Conservation (phyloP, 805 yeast species). For the Wickerhamomyces canadensis region DNA sequence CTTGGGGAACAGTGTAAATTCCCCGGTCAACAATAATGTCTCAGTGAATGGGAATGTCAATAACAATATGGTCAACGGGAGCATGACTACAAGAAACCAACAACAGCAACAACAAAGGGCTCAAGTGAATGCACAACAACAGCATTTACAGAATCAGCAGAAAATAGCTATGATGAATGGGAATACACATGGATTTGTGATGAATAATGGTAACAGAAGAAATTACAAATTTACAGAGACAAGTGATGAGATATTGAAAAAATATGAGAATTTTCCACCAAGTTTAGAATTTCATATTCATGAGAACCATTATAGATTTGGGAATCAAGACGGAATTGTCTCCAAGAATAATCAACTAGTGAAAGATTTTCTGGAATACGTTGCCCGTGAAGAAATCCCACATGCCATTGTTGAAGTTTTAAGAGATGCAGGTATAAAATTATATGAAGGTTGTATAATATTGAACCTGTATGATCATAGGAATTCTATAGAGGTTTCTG, state of each 20-base stretch:
- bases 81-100: slow-evolving; percentile 13
- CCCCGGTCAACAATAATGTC: too few relatives aligned
- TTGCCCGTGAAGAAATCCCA: slow-evolving; percentile 79
- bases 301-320: slow-evolving; percentile 87
- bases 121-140: slow-evolving; percentile 15
- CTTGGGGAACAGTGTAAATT: too few relatives aligned
- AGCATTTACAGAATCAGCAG: slow-evolving; percentile 22
- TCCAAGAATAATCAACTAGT: slow-evolving; percentile 75
- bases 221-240: slow-evolving; percentile 62
- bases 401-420: slow-evolving; percentile 85
- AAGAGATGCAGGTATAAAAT: slow-evolving; percentile 75
- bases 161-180: slow-evolving; percentile 27
- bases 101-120: slow-evolving; percentile 19
- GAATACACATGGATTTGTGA: slow-evolving; percentile 22
- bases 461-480: slow-evolving; percentile 86
- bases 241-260: slow-evolving; percentile 64
- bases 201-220: slow-evolving; percentile 30
- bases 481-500: slow-evolving; percentile 23
- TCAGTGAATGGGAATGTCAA: slow-evolving; percentile 8
- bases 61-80: not conserved
- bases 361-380: slow-evolving; percentile 72
- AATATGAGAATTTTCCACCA: slow-evolving; percentile 72
- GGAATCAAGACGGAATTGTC: slow-evolving; percentile 83
- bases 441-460: slow-evolving; percentile 88
- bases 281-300: slow-evolving; percentile 86